Evolutionary conservation across 2,329 filamentous ascomycete genomes (phyloP), one percentile per base, ranked within the genome.

Genomic region (Calonectria naviculata): DNA sequence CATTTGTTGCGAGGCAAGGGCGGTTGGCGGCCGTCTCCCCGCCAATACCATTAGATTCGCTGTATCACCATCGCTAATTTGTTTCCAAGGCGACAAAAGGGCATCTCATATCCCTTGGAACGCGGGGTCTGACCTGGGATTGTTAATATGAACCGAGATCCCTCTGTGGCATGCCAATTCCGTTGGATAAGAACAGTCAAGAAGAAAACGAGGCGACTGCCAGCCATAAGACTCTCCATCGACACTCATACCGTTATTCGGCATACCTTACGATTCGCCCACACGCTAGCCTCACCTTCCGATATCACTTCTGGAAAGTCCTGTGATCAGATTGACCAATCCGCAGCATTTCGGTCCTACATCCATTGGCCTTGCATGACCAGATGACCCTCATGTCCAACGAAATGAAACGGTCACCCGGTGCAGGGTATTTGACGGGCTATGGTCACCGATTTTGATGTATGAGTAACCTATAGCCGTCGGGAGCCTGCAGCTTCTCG

Each of bases 111-210:
- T 12, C 8, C 24, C 34, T 52, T 71, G 69, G 69, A 71, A 71
- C 60, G 65, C 29, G 29, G 24, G 36, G 44, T 71, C 44, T 71
- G 49, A 69, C 34, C 9, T 54, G 28, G 26, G 52, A 65, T 66
- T 68, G 49, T 34, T 29, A 52, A 46, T 38, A 49, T 41, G 47
- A 65, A 47, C 44, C 38, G 42, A 28, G 28, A 26, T 19, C 38
- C 42, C 15, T 54, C 26, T 13, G 24, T 54, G 69, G 65, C 42
- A 68, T 71, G 65, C 24, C 31, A 46, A 54, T 21, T 52, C 49
- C n/a, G 63, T 42, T 24, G 17, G 44, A 36, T 21, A 24, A 15
- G 46, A 24, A 19, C 44, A 17, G 36, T 19, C 24, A 61, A 34
- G 24, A 31, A 47, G 31, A 61, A 41, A 46, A 64, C 24, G 41